Evolutionary conservation across 1,139 yeast genomes (phyloP).

Genomic region (Chernovozyma aurita): DNA sequence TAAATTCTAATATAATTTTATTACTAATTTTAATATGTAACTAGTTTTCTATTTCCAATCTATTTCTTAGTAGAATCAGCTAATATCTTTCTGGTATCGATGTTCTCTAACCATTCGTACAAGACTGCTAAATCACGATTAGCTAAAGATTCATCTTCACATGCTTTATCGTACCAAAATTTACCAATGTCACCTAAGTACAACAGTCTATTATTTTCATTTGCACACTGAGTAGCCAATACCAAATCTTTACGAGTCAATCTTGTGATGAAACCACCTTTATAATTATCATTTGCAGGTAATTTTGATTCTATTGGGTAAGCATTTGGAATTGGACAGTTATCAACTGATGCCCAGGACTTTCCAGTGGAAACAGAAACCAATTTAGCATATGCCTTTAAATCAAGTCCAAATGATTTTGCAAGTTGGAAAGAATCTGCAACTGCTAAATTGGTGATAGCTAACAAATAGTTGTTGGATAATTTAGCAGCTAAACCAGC

Average conservation of each 20-base stretch:
- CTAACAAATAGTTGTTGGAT: constrained; percentile 55
- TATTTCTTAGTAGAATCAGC: background rate
- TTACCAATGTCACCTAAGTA: constrained; percentile 39
- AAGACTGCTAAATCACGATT: constrained; percentile 43
- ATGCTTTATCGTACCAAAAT: constrained; percentile 43
- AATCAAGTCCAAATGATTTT: constrained; percentile 47
- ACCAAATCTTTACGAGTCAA: constrained; percentile 56
- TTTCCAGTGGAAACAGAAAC: constrained; percentile 58
- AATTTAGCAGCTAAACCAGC: constrained; percentile 58
- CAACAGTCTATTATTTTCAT: constrained; percentile 28
- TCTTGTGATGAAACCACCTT: constrained; percentile 53
- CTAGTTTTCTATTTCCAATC: too few relatives aligned
- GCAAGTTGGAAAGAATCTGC: constrained; percentile 61
- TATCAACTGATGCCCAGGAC: constrained; percentile 58
- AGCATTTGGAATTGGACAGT: constrained; percentile 55
- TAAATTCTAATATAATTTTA: too few relatives aligned
- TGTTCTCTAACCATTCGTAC: constrained; percentile 41
- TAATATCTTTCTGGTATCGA: constrained; percentile 9
- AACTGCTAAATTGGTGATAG: constrained; percentile 55
- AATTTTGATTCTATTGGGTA: constrained; percentile 36
- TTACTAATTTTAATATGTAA: too few relatives aligned
- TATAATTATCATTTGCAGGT: constrained; percentile 47
- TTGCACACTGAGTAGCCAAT: constrained; percentile 50
- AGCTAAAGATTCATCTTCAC: constrained; percentile 41
- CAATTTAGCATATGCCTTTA: constrained; percentile 46